Base-by-base conservation (phyloP, 2,329 filamentous ascomycete species). In the Ilyonectria mors-panacis region DNA sequence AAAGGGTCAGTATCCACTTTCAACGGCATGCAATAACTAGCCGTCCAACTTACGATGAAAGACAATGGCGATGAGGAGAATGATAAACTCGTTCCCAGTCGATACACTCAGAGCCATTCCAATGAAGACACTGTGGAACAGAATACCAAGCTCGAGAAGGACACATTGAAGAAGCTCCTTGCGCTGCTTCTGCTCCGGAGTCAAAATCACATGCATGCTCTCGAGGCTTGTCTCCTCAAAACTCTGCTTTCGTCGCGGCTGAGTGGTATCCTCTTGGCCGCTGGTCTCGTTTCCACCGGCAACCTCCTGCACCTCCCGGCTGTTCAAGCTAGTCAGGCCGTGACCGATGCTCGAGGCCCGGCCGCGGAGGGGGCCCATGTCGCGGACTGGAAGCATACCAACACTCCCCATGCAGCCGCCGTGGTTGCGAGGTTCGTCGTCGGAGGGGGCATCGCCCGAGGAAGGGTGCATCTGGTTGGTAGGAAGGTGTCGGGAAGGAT, bases 91-190 rank as follows among this genome's bases (percentile, higher is more conserved):
- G 9, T 91, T 90, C 1, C 93, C 93, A 1, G 92, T 92, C 3
- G 93, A 91, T 8, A 95, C 93, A 35, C 91, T 93, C 47, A 95
- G 85, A 4, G 93, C 92, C 92, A 95, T 94, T 67, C 93, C 93
- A 72, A 95, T 95, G 76, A 95, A 95, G 67, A 95, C 85, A 76
- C 90, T 93, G 73, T 81, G 80, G 61, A 81, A 81, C 50, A 81
- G 73, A 71, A 95, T 95, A 30, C 93, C 93, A 30, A 92, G 91
- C 81, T 95, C 93, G 17, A 95, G 87, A 62, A 95, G 85, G 65
- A 95, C 85, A 71, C 92, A 94, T 79, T 95, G 93, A 12, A 95
- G 83, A 71, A 94, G 87, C 72, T 92, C 87, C 63, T 91, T 88
- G 74, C 91, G 89, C 68, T 80, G 76, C 70, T 88, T 85, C 80